Percentiles rank a stretch among this genome's conserved stretches.
phyloP scores from a whole-genome alignment of 208 protist species.

The Paratrypanosoma confusum region DNA sequence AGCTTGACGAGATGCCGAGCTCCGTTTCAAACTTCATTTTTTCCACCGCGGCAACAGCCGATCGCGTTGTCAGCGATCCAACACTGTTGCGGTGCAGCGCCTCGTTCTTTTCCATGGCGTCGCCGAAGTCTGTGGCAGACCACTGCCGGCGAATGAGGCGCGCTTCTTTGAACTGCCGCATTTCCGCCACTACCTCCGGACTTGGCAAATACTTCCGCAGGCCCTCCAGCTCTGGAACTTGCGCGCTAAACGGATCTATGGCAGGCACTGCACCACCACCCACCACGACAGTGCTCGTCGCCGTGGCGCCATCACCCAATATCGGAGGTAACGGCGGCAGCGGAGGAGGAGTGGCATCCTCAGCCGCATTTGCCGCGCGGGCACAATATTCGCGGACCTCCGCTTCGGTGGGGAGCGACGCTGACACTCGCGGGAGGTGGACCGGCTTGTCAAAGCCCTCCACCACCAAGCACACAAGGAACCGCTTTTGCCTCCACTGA shows the following conservation, averaged over 20 bases:
- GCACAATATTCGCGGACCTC: constrained; percentile 53
- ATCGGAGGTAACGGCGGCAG: constrained; percentile 2
- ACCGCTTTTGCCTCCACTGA: constrained; percentile 43
- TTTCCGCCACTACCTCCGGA: constrained; percentile 19
- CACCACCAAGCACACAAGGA: constrained; percentile 42
- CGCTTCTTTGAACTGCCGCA: constrained; percentile 24
- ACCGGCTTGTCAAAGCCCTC: constrained; percentile 41
- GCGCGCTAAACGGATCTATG: too few species aligned
- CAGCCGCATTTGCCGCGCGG: constrained; percentile 11
- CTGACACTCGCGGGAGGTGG: constrained; percentile 37
- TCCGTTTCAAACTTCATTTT: constrained; percentile 14
- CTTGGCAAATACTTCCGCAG: constrained; percentile 35
- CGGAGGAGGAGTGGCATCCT: constrained; percentile 5
- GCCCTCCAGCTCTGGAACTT: constrained; percentile 3
- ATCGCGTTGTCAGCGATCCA: too few species aligned
- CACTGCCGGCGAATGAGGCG: constrained; percentile 31
- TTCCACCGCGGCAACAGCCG: constrained; percentile 8
- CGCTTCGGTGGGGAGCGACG: constrained; percentile 30
- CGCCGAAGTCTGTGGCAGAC: constrained; percentile 33
- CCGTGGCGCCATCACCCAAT: neutral
- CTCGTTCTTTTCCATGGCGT: constrained; percentile 23
- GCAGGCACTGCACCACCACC: too few species aligned
- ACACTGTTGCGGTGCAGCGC: too few species aligned
- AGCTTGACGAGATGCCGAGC: constrained; percentile 12
- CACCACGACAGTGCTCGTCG: neutral